phyloP scores from a whole-genome alignment of 345 rosid species.

The Capsella bursapastoris region DNA sequence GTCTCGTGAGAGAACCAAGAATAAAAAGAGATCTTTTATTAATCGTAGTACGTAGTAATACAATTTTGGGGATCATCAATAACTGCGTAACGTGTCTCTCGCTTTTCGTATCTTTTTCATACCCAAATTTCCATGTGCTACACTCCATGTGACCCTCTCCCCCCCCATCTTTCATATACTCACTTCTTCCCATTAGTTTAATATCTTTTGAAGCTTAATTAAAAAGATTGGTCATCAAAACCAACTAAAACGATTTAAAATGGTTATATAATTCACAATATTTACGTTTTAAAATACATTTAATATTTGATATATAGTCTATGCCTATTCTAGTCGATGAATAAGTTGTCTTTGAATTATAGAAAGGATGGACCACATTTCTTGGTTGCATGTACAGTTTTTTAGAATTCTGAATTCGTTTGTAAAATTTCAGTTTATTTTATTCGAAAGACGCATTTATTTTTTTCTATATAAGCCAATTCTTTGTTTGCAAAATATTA shows the following conservation, averaged over 20 bases:
- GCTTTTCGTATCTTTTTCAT: conserved; percentile 45
- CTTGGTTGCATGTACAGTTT: conserved; percentile 2
- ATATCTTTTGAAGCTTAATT: not conserved
- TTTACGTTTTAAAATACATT: conserved; percentile 5
- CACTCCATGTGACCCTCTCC: conserved; percentile 45
- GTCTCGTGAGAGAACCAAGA: conserved; percentile 43
- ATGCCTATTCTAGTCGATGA: conserved; percentile 20
- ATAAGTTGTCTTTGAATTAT: conserved; percentile 6
- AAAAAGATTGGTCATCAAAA: no score
- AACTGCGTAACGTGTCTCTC: conserved; percentile 47
- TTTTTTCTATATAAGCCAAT: not conserved
- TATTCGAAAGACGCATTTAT: not conserved
- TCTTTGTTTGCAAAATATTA: not conserved
- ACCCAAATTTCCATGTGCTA: conserved; percentile 46
- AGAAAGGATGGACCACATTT: conserved; percentile 34
- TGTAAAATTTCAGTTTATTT: not conserved
- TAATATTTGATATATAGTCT: conserved; percentile 11
- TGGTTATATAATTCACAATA: not conserved
- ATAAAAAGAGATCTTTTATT: conserved; percentile 16
- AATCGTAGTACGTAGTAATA: not conserved
- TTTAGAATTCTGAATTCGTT: not conserved
- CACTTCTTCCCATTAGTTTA: not conserved
- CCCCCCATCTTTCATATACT: conserved; percentile 24
- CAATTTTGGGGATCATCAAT: conserved; percentile 34
- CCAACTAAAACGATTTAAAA: not conserved